These are phyloP conservation scores for Kwoniella sp. DNA, from an alignment of 768 basidiomycete species.

Conservation along the genomic window DNA sequence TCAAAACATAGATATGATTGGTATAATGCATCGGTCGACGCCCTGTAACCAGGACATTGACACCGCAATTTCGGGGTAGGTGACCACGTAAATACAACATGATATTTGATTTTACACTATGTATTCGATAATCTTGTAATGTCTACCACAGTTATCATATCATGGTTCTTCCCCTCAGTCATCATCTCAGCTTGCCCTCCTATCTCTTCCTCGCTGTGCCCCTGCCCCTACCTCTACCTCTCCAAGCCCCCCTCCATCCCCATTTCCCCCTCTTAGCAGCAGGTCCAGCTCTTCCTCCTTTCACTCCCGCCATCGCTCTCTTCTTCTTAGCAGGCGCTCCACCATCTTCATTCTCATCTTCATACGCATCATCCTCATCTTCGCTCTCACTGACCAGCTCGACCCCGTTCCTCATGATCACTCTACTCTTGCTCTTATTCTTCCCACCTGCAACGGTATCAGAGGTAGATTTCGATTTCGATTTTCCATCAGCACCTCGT, in stretches of 20 bases:
- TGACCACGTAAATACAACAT: no score
- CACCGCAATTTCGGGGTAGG: no score
- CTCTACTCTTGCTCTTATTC: background rate
- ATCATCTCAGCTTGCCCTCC: background rate
- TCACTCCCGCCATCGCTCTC: background rate
- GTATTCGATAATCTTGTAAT: no score
- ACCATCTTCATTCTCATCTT: conserved; percentile 1
- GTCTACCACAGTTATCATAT: no score
- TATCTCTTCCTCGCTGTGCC: background rate
- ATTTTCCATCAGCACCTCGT: conserved; percentile 31
- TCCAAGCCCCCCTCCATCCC: conserved; percentile 11
- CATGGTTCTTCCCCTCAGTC: no score
- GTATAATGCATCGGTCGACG: no score
- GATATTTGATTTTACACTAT: no score
- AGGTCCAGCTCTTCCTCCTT: conserved; percentile 3
- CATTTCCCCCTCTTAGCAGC: conserved; percentile 5
- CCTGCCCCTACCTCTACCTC: conserved; percentile 20
- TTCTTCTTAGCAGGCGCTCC: background rate
- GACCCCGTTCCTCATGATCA: background rate
- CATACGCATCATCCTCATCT: conserved; percentile 7
- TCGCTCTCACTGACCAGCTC: conserved; percentile 2
- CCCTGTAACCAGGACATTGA: no score
- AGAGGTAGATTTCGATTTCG: background rate
- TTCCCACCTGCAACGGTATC: background rate
- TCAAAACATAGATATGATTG: no score